These are phyloP conservation scores for Ceratocystis albifundus DNA, from an alignment of 2,329 filamentous ascomycete genomes.

Conservation along the genomic window DNA sequence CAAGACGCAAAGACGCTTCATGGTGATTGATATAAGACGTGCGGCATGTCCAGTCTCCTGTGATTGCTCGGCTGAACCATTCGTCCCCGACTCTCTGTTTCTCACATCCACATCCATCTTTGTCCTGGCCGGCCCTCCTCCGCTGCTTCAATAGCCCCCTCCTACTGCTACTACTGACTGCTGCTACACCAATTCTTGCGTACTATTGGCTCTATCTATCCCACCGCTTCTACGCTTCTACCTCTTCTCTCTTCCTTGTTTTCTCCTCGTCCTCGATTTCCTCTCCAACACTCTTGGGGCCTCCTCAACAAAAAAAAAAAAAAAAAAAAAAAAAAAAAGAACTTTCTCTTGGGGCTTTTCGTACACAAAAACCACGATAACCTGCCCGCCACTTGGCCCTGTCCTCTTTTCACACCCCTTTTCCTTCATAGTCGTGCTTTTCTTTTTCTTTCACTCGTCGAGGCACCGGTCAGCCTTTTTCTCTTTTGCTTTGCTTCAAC, in stretches of 20 bases:
- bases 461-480: not conserved
- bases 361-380: not conserved
- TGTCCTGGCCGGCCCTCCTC: not conserved
- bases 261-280: not conserved
- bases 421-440: not conserved
- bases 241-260: not conserved
- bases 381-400: not conserved
- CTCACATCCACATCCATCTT: not conserved
- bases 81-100: not conserved
- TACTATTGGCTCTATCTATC: not conserved
- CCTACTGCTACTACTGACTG: not conserved
- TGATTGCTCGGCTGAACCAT: not conserved
- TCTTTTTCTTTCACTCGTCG: too few species aligned
- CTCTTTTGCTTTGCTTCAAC: not conserved
- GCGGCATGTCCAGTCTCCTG: not conserved
- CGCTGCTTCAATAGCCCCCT: not conserved
- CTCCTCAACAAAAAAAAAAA: not conserved
- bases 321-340: slow-evolving; percentile 4
- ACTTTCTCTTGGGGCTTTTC: not conserved
- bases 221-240: not conserved
- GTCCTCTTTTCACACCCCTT: not conserved
- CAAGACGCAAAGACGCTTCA: not conserved
- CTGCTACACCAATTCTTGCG: not conserved
- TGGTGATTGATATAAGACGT: slow-evolving; percentile 10
- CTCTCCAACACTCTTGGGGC: slow-evolving; percentile 1